Conservation (phyloP, 495 filamentous ascomycete species). For the Penicillium nucicola region DNA sequence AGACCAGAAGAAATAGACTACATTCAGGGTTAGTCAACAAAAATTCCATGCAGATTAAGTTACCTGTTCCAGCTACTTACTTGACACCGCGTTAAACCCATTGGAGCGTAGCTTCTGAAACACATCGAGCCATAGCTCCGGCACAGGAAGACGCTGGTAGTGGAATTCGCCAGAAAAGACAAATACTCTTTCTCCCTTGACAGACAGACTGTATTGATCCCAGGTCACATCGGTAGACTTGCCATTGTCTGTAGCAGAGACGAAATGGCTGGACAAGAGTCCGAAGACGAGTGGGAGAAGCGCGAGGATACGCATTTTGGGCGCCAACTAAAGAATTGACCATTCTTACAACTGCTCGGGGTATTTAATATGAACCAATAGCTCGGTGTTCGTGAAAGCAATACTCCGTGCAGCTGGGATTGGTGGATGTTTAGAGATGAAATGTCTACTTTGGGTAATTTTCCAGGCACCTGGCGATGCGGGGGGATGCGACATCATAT, state of each 20-base stretch:
- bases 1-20: slow-evolving; percentile 56
- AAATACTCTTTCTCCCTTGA: slow-evolving; percentile 55
- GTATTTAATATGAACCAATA: slow-evolving; percentile 1
- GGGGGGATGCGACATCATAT: slow-evolving; percentile 6
- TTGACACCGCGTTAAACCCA: slow-evolving; percentile 51
- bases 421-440: slow-evolving; percentile 28
- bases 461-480: slow-evolving; percentile 13
- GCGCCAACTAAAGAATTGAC: no score
- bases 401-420: slow-evolving; percentile 22
- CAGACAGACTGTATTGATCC: slow-evolving; percentile 57
- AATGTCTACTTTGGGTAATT: slow-evolving; percentile 20
- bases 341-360: no score
- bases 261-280: slow-evolving; percentile 30
- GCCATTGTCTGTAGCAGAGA: slow-evolving; percentile 27
- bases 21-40: not conserved
- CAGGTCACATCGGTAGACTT: slow-evolving; percentile 36
- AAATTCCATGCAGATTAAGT: not conserved
- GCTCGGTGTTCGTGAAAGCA: slow-evolving; percentile 25
- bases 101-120: slow-evolving; percentile 60
- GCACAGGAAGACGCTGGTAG: slow-evolving; percentile 55
- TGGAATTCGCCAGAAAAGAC: slow-evolving; percentile 60
- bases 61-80: slow-evolving; percentile 10
- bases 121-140: slow-evolving; percentile 59
- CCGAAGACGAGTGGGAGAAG: slow-evolving; percentile 27
- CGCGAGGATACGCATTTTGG: slow-evolving; percentile 18